Base-by-base conservation (phyloP, 2,329 filamentous ascomycete genomes). In the Beauveria caledonica region DNA sequence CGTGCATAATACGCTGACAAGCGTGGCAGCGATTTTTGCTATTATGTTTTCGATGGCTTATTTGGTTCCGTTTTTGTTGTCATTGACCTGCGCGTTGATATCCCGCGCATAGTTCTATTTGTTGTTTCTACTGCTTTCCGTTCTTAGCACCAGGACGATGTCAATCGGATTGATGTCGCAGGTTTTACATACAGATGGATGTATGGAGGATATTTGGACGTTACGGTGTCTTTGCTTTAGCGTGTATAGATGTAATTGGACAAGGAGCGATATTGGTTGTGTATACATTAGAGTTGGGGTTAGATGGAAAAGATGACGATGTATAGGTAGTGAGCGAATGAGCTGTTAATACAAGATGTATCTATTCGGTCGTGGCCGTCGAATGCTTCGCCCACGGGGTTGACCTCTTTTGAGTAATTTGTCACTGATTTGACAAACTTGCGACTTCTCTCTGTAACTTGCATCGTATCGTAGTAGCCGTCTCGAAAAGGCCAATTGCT, bases 1-100 rank as follows among this genome's bases (percentile, higher is more conserved):
- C 75, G 72, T 42, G 68, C 68, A 25, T 76, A 60, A 67, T 58
- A 36, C 13, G 23, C 17, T 42, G 10, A 3, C 11, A 27, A 45
- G 15, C 29, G 19, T 10, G 33, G 13, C 21, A 29, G 15, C 13
- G 10, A 23, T 21, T 27, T 21, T 48, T 49, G 7, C 19, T 39
- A 10, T 55, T 45, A 13, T 15, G 33, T 3, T 19, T n/a, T 53
- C 11, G 13, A 25, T 21, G 45, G 21, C 11, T 44, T 17, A 3
- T 40, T 13, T 51, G 2, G 7, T 33, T 44, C 10, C 45, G 4
- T 15, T 40, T 52, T 33, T 49, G 7, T 49, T 40, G 19, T 45
- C 23, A n/a, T 46, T 56, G 8, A 25, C 29, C 54, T 49, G 29
- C 54, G 54, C 29, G 49, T 49, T 58, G 53, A 56, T 56, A 56